Percentiles rank a stretch among this genome's conserved stretches.
These are phyloP conservation scores for Cryptococcus maquisensis DNA, from an alignment of 1,284 basidiomycete genomes.

Conservation along the genomic window DNA sequence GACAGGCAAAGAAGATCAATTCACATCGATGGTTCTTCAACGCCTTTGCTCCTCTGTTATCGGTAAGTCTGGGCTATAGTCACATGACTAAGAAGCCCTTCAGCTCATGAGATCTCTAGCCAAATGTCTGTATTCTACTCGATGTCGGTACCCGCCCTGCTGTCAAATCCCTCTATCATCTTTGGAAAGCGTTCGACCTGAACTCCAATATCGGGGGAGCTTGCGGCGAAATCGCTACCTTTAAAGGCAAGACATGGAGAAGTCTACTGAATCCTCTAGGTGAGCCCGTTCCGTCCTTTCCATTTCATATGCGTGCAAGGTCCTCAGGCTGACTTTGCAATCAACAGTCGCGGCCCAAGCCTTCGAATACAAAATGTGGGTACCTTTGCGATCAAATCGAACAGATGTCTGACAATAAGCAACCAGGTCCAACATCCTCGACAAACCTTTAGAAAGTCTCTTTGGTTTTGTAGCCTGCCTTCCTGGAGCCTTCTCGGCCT, in stretches of 20 bases:
- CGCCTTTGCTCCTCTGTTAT: slow-evolving; percentile 58
- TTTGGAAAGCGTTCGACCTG: slow-evolving; percentile 92
- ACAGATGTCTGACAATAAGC: not conserved
- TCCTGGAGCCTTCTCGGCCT: slow-evolving; percentile 92
- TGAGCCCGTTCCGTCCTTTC: slow-evolving; percentile 38
- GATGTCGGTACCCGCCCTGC: slow-evolving; percentile 91
- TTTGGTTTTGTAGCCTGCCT: slow-evolving; percentile 77
- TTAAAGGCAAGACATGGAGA: slow-evolving; percentile 84
- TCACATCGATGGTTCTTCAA: slow-evolving; percentile 96
- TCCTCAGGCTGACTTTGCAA: not conserved
- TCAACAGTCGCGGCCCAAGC: slow-evolving; percentile 82
- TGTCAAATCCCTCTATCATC: slow-evolving; percentile 72
- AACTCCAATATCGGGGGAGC: slow-evolving; percentile 91
- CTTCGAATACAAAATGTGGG: slow-evolving; percentile 74
- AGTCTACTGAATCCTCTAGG: slow-evolving; percentile 78
- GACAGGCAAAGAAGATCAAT: slow-evolving; percentile 87
- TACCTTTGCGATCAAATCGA: not conserved
- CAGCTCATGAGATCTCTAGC: slow-evolving; percentile 56
- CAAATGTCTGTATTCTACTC: slow-evolving; percentile 55
- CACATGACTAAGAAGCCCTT: not conserved
- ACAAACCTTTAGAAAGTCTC: slow-evolving; percentile 88
- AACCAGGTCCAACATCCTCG: slow-evolving; percentile 69
- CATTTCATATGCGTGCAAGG: not conserved
- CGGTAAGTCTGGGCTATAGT: slow-evolving; percentile 13
- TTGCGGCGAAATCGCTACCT: slow-evolving; percentile 89